phyloP scores from a whole-genome alignment of 768 basidiomycete species.

The Suillus lakei region DNA sequence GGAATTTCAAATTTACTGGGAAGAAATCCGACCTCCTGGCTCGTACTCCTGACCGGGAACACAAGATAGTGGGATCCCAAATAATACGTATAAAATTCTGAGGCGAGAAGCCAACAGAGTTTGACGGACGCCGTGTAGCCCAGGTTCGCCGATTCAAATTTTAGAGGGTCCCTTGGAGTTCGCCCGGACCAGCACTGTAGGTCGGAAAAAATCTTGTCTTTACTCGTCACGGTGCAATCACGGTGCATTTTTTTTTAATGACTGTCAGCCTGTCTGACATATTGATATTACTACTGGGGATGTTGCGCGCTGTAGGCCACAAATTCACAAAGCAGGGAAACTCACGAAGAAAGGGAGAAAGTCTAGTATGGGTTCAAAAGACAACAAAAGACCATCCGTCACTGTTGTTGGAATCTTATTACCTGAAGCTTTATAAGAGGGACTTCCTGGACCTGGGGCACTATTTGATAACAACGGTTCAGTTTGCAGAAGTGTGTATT shows the following conservation, averaged over 20 bases:
- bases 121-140: background rate
- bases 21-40: background rate
- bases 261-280: background rate
- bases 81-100: background rate
- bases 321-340: background rate
- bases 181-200: background rate
- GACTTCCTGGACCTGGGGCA: background rate
- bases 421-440: too few relatives aligned
- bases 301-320: background rate
- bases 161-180: background rate
- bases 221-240: background rate
- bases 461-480: too few relatives aligned
- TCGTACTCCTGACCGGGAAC: background rate
- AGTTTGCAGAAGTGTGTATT: background rate
- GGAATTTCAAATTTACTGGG: background rate
- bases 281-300: background rate
- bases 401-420: background rate
- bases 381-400: background rate
- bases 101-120: background rate
- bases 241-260: background rate
- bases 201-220: background rate
- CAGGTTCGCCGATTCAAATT: background rate
- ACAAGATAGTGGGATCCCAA: background rate
- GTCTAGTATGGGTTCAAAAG: background rate
- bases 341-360: background rate